Evolutionary conservation across 441 rosid species (phyloP).

Genomic region (Pelargonium citronellum): DNA sequence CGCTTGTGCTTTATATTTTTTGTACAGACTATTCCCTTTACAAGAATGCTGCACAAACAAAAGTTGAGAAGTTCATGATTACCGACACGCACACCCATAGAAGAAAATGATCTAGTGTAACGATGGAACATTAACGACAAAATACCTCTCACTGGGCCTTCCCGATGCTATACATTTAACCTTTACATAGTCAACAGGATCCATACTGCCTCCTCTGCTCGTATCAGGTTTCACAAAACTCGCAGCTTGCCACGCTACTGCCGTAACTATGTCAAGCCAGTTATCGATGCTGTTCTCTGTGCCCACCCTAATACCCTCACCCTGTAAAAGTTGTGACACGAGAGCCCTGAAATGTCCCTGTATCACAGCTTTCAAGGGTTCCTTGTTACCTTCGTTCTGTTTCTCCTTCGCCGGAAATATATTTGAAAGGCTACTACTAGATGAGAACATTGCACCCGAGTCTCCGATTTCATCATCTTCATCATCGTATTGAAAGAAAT

Average conservation of each 20-base stretch:
- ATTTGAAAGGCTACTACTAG: slow-evolving; percentile 76
- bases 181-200: slow-evolving; percentile 97
- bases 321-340: slow-evolving; percentile 82
- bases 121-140: slow-evolving; percentile 4
- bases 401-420: slow-evolving; percentile 52
- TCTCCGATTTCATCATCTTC: slow-evolving; percentile 51
- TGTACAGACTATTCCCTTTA: slow-evolving; percentile 94
- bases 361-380: slow-evolving; percentile 79
- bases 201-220: slow-evolving; percentile 97
- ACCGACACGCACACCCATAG: not conserved
- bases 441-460: slow-evolving; percentile 79
- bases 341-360: slow-evolving; percentile 97
- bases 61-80: slow-evolving; percentile 18
- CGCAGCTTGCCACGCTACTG: slow-evolving; percentile 99
- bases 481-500: slow-evolving; percentile 59
- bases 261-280: slow-evolving; percentile 89
- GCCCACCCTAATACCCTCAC: slow-evolving; percentile 61
- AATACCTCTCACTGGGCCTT: slow-evolving; percentile 73
- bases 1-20: slow-evolving; percentile 95
- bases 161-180: slow-evolving; percentile 96
- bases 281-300: slow-evolving; percentile 58
- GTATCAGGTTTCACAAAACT: slow-evolving; percentile 87
- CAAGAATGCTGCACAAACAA: slow-evolving; percentile 56
- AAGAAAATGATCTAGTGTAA: slow-evolving; percentile 9
- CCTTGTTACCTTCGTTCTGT: slow-evolving; percentile 69